These are phyloP conservation scores for Talaromyces amestolkiae DNA, from an alignment of 2,329 filamentous ascomycete species.

Conservation along the genomic window DNA sequence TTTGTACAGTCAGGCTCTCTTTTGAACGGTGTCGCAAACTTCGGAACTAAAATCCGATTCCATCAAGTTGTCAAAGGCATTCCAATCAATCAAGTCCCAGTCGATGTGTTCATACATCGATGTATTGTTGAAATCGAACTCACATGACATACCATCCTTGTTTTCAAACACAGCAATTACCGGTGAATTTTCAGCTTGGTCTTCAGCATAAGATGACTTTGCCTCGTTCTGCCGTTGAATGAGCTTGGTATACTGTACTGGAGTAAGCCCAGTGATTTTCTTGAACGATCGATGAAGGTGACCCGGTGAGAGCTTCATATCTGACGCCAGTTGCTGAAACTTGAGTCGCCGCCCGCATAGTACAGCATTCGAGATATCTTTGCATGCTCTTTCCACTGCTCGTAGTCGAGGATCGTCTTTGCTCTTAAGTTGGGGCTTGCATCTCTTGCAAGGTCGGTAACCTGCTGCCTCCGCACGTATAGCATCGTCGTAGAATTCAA, in stretches of 20 bases:
- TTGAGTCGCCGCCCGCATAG: conserved; percentile 33
- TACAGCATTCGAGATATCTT: conserved; percentile 27
- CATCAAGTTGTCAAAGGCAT: background rate
- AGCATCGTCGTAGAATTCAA: conserved; percentile 53
- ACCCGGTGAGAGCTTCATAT: conserved; percentile 50
- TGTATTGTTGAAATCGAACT: background rate
- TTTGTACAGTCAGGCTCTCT: background rate
- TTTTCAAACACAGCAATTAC: background rate
- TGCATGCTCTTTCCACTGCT: conserved; percentile 24
- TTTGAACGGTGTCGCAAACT: background rate
- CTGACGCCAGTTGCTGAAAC: conserved; percentile 47
- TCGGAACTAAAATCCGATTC: background rate
- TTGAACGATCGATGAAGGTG: conserved; percentile 59
- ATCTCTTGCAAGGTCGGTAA: conserved; percentile 57
- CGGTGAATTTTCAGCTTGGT: background rate
- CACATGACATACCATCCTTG: background rate
- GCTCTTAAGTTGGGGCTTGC: conserved; percentile 44
- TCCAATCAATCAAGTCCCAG: background rate
- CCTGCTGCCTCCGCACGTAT: conserved; percentile 50
- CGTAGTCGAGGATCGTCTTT: background rate
- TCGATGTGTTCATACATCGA: background rate
- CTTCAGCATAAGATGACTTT: background rate
- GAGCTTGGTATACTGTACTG: conserved; percentile 38
- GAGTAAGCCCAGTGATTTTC: conserved; percentile 50
- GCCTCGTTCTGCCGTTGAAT: background rate